Evolutionary conservation across 2,329 filamentous ascomycete species (phyloP), one percentile per base, ranked within the genome.

Genomic region (Aspergillus ibericus): DNA sequence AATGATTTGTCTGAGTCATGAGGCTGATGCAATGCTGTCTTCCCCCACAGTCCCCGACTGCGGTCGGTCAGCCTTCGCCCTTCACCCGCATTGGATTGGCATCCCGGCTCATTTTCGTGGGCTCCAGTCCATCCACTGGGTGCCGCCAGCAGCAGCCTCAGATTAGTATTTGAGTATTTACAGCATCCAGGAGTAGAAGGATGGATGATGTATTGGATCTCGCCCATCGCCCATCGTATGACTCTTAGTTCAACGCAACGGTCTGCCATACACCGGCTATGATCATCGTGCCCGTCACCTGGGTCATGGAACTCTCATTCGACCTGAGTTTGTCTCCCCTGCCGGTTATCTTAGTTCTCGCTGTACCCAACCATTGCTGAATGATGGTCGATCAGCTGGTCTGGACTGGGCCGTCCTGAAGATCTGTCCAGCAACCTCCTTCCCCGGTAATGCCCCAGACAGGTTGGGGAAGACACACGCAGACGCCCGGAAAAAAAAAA

Each of bases 51-150:
- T 56, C 46, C 57, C 53, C 52, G 44, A 53, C 32, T 38, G 36
- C 50, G 22, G 50, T 36, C 38, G 13, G 29, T 38, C 29, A n/a
- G 36, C 51, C 51, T 25, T 50, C n/a, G 36, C 50, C 50, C 36
- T 50, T 46, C 61, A 58, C 56, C 56, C 59, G 52, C 51, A 40
- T 25, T 46, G 56, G 58, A 57, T 46, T 46, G 50, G 59, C 58
- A 62, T 64, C 57, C 65, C 65, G 66, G 62, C 34, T 60, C 55
- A 63, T 67, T 68, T 65, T 68, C 66, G 66, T 68, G 53, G 36
- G 36, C 51, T 63, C 59, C 55, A 55, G 46, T 27, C 32, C 57
- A 59, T 42, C 55, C 61, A 56, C 46, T 60, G 54, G 55, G 29
- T 59, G 18, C 51, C 36, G 47, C 46, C 55, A 47, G 44, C 47